Percentiles rank a stretch among this genome's conserved stretches.
phyloP scores from a whole-genome alignment of 352 stramenopile genomes.

The Globisporangium acanthophoron region DNA sequence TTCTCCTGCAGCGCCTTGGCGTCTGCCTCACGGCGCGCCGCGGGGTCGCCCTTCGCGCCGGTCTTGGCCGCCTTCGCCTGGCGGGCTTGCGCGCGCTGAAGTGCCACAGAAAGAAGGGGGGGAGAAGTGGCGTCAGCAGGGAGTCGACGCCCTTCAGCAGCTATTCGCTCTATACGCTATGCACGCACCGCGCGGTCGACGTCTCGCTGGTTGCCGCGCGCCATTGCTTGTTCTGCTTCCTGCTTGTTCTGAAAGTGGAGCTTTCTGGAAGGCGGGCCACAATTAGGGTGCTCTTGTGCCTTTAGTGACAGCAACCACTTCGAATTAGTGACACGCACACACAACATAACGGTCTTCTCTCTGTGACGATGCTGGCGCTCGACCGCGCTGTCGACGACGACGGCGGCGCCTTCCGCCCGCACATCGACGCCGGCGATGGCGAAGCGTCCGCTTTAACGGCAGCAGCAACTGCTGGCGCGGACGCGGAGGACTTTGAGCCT shows the following conservation, averaged over 20 bases:
- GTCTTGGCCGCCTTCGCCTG: constrained; percentile 40
- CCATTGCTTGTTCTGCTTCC: constrained; percentile 28
- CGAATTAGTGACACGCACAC: background rate
- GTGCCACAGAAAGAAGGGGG: background rate
- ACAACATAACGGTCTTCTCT: no score
- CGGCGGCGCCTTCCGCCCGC: no score
- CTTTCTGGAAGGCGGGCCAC: background rate
- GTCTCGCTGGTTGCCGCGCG: constrained; percentile 80
- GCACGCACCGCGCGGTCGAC: constrained; percentile 59
- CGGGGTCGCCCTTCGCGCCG: constrained; percentile 38
- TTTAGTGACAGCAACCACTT: no score
- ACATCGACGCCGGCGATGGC: no score
- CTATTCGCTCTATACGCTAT: background rate
- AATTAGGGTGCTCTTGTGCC: background rate
- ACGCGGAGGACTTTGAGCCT: background rate
- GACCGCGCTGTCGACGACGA: no score
- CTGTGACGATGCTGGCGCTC: no score
- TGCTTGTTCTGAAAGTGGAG: background rate
- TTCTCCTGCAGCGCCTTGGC: constrained; percentile 81
- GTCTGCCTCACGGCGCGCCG: constrained; percentile 59
- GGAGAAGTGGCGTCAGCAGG: constrained; percentile 1
- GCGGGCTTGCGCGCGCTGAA: constrained; percentile 69
- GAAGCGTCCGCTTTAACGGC: no score
- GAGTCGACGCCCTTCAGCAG: background rate
- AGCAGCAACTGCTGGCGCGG: no score